phyloP scores from a whole-genome alignment of 2,329 filamentous ascomycete species.

The Pochonia chlamydosporia region DNA sequence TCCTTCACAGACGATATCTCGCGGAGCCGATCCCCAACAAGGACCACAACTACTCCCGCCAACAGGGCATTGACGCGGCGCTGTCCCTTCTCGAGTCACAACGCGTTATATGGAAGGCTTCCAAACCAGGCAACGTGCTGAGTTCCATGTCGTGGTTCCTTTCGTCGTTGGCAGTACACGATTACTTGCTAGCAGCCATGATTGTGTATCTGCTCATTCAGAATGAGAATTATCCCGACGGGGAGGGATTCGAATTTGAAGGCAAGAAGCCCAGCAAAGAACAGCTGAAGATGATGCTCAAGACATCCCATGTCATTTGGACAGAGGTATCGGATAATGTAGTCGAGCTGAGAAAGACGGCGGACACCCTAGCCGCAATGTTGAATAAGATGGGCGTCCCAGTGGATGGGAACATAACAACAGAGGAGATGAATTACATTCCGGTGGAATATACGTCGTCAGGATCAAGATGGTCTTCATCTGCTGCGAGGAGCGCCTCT shows the following conservation, averaged over 20 bases:
- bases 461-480: constrained; percentile 2
- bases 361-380: constrained; percentile 39
- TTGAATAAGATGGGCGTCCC: constrained; percentile 34
- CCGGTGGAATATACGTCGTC: constrained; percentile 1
- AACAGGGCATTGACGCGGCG: constrained; percentile 44
- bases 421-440: neutral
- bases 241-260: constrained; percentile 26
- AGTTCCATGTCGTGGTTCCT: constrained; percentile 50
- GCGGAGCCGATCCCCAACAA: constrained; percentile 32
- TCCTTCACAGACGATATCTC: constrained; percentile 50
- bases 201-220: constrained; percentile 49
- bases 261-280: constrained; percentile 25
- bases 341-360: constrained; percentile 39
- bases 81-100: constrained; percentile 43
- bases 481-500: neutral
- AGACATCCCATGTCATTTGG: constrained; percentile 40
- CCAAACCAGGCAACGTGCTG: constrained; percentile 48
- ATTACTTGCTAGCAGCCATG: constrained; percentile 57
- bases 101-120: constrained; percentile 39
- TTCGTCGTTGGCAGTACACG: constrained; percentile 50
- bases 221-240: constrained; percentile 34
- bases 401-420: constrained; percentile 10
- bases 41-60: constrained; percentile 48
- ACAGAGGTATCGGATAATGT: constrained; percentile 28
- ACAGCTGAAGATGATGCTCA: constrained; percentile 34